Evolutionary conservation across 768 basidiomycete genomes (phyloP), one percentile per base, ranked within the genome.

Genomic region (Rhodotorula graminis): DNA sequence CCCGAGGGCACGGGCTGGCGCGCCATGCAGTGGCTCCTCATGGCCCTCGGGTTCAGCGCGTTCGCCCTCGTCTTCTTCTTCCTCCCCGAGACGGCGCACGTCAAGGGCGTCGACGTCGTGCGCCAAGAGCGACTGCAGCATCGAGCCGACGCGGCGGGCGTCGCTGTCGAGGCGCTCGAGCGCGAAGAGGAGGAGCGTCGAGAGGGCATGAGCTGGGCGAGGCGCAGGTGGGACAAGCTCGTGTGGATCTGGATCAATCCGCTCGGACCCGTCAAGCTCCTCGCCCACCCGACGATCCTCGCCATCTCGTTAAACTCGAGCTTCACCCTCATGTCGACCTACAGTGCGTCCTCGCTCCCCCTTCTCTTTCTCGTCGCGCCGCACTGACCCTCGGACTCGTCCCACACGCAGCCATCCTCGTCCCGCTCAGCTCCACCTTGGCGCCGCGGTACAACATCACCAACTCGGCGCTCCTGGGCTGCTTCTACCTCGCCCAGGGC

Each of bases 391-490:
- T 27, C 55, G 5, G n/a, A 42, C 18, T 19, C 16, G 12, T 18
- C 44, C 44, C 44, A 12, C 42, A 46, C 23, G 27, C 57, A 70
- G 58, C 74, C 19, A 64, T 69, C 58, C 74, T 76, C 37, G 74
- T 76, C 23, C 74, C 74, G 1, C 71, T 76, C 31, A 63, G 63
- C 4, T 37, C 62, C 16, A 72, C 71, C 15, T n/a, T 70, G 46
- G 75, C 67, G 2, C 75, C 71, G 2, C 77, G 79, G 19, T 83
- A 82, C 70, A 63, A 75, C n/a, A 81, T 83, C 71, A 71, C 71
- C 55, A 82, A 82, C 70, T 65, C 76, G 23, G 80, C 82, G 0
- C 53, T 83, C n/a, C 60, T 79, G n/a, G 82, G 82, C 23, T 73
- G 72, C 56, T 76, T 83, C 33, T 83, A 81, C 67, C 75, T 83